A percentile compares a stretch with the other conserved stretches of the same genome.
These are phyloP conservation scores for Acidomyces sp. DNA, from an alignment of 495 filamentous ascomycete species.

Conservation along the genomic window DNA sequence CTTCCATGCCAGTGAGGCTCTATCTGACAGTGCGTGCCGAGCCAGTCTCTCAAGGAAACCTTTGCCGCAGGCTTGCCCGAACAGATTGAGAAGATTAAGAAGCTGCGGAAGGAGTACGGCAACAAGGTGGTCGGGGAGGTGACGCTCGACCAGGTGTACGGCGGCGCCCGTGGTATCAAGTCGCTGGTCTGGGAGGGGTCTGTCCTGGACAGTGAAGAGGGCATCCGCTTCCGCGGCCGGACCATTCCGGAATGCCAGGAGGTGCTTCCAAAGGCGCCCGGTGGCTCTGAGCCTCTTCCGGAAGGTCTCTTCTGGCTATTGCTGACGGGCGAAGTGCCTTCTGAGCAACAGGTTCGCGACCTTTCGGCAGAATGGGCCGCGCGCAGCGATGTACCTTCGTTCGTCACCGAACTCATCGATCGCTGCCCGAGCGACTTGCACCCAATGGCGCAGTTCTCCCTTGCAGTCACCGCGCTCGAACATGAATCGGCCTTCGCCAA, in stretches of 20 bases:
- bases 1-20: no score
- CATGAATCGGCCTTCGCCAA: conserved; percentile 94
- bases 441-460: conserved; percentile 98
- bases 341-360: conserved; percentile 92
- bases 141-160: conserved; percentile 97
- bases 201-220: conserved; percentile 94
- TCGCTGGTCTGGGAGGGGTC: conserved; percentile 98
- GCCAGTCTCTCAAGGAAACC: conserved; percentile 97
- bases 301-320: conserved; percentile 99
- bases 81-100: conserved; percentile 98
- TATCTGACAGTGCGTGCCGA: no score
- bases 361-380: conserved; percentile 98
- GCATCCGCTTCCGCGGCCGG: conserved; percentile 96
- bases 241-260: conserved; percentile 98
- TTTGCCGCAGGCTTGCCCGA: conserved; percentile 90
- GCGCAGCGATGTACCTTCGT: conserved; percentile 88
- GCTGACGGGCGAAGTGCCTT: conserved; percentile 90
- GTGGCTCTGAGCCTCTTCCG: conserved; percentile 88
- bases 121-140: conserved; percentile 93
- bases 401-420: conserved; percentile 97
- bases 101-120: conserved; percentile 88
- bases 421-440: conserved; percentile 96
- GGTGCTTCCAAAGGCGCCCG: conserved; percentile 87
- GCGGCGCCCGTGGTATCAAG: conserved; percentile 98
- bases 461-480: conserved; percentile 95